Conservation (phyloP, 306 rosid species). For the Amphicarpaea edgeworthii region DNA sequence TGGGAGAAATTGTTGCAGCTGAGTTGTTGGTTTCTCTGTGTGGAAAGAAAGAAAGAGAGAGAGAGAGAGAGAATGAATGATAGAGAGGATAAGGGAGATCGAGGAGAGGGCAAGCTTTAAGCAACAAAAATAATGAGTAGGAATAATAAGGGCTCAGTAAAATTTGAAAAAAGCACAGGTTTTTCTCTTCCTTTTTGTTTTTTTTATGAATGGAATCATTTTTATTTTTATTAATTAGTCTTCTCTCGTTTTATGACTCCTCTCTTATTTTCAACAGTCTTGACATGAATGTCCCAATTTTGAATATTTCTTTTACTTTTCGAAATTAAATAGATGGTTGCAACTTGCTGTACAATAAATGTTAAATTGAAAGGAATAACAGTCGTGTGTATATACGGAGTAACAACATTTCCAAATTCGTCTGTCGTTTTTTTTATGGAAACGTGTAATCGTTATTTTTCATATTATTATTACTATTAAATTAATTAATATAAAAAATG, state of each 20-base stretch:
- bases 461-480: not conserved
- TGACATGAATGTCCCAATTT: constrained; percentile 1
- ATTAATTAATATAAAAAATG: not conserved
- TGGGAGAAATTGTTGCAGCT: constrained; percentile 74
- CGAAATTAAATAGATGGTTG: not conserved
- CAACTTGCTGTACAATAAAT: not conserved
- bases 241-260: constrained; percentile 43
- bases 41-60: constrained; percentile 37
- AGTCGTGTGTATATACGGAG: not conserved
- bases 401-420: not conserved
- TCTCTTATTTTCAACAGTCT: constrained; percentile 34
- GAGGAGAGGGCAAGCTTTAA: constrained; percentile 79
- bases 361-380: not conserved
- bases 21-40: constrained; percentile 58
- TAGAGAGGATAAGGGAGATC: constrained; percentile 59
- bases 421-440: not conserved
- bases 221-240: constrained; percentile 18
- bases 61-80: constrained; percentile 49
- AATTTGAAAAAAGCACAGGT: constrained; percentile 26
- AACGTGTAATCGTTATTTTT: not conserved
- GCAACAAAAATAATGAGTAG: constrained; percentile 94
- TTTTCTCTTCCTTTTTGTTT: constrained; percentile 27
- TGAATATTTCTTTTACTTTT: not conserved
- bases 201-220: constrained; percentile 29
- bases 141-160: constrained; percentile 56